These are phyloP conservation scores for Aegilops umbellulata DNA, from an alignment of 176 grass and related monocot genomes.

Conservation along the genomic window DNA sequence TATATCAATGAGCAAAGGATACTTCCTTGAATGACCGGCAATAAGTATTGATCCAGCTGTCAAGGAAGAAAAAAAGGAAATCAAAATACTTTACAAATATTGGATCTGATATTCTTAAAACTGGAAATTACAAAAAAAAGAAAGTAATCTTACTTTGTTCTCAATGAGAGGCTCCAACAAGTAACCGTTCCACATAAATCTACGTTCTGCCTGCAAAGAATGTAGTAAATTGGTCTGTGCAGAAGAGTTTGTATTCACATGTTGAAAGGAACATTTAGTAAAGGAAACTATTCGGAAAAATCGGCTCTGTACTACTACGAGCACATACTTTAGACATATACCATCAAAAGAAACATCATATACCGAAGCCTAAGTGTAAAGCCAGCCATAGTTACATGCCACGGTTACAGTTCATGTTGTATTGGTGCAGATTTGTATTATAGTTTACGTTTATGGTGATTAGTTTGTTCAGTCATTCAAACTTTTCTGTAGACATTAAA, in stretches of 20 bases:
- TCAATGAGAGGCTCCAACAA: conserved; percentile 91
- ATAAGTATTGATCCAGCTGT: conserved; percentile 75
- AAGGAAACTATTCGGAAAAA: not conserved
- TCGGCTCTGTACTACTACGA: not conserved
- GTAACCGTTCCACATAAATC: conserved; percentile 92
- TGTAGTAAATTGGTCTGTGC: not conserved
- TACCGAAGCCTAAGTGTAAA: not conserved
- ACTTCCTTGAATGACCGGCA: conserved; percentile 93
- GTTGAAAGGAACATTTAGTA: not conserved
- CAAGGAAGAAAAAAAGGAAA: conserved; percentile 30
- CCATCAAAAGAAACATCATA: not conserved
- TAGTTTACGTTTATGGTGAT: not conserved
- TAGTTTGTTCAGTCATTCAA: not conserved
- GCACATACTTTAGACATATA: not conserved
- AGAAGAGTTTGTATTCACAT: not conserved
- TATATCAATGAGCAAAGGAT: conserved; percentile 44
- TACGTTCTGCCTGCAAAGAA: conserved; percentile 72
- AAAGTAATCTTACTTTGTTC: conserved; percentile 56
- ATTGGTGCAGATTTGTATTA: not conserved
- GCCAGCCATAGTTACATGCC: not conserved
- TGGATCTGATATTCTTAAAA: not conserved
- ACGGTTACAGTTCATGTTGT: not conserved
- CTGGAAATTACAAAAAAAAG: not conserved
- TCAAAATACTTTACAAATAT: conserved; percentile 13
- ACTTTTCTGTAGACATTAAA: not conserved